Evolutionary conservation across 352 stramenopile genomes (phyloP).

Genomic region (Phytophthora megakarya): DNA sequence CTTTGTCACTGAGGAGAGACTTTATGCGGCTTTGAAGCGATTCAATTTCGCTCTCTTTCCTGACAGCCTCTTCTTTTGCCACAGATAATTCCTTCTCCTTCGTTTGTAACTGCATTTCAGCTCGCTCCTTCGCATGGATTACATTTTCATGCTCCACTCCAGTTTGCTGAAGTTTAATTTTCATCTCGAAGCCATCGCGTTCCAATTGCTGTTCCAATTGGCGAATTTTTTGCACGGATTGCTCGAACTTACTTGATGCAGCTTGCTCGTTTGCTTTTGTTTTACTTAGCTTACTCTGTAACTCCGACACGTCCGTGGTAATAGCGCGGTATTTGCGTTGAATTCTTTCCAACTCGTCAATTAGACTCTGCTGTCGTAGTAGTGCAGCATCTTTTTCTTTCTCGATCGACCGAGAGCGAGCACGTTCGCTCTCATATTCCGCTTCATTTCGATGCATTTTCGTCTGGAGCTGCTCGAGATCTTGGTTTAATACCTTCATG

Average conservation of each 20-base stretch:
- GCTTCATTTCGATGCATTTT: slow-evolving; percentile 39
- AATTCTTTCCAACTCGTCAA: slow-evolving; percentile 40
- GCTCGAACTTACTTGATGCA: slow-evolving; percentile 35
- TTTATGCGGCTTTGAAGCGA: slow-evolving; percentile 42
- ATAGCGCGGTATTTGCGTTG: slow-evolving; percentile 34
- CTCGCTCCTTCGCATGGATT: slow-evolving; percentile 32
- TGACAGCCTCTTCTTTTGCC: slow-evolving; percentile 33
- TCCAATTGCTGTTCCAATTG: slow-evolving; percentile 43
- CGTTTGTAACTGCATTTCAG: slow-evolving; percentile 35
- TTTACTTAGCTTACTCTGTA: slow-evolving; percentile 43
- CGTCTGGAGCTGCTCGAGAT: slow-evolving; percentile 39
- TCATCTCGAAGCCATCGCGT: slow-evolving; percentile 35
- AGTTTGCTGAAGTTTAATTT: slow-evolving; percentile 48
- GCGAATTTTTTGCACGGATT: slow-evolving; percentile 36
- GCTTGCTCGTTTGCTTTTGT: slow-evolving; percentile 51
- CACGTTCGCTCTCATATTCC: slow-evolving; percentile 31
- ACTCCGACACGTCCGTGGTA: slow-evolving; percentile 33
- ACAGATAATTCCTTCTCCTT: slow-evolving; percentile 38
- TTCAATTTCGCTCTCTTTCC: slow-evolving; percentile 30
- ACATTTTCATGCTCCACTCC: slow-evolving; percentile 34
- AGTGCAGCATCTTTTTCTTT: slow-evolving; percentile 35
- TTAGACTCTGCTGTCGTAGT: slow-evolving; percentile 34
- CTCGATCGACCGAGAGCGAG: slow-evolving; percentile 42
- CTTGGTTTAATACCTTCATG: slow-evolving; percentile 29
- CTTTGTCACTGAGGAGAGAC: slow-evolving; percentile 40